These are phyloP conservation scores for Sporothrix sp. DNA, from an alignment of 2,329 filamentous ascomycete species.

Conservation along the genomic window DNA sequence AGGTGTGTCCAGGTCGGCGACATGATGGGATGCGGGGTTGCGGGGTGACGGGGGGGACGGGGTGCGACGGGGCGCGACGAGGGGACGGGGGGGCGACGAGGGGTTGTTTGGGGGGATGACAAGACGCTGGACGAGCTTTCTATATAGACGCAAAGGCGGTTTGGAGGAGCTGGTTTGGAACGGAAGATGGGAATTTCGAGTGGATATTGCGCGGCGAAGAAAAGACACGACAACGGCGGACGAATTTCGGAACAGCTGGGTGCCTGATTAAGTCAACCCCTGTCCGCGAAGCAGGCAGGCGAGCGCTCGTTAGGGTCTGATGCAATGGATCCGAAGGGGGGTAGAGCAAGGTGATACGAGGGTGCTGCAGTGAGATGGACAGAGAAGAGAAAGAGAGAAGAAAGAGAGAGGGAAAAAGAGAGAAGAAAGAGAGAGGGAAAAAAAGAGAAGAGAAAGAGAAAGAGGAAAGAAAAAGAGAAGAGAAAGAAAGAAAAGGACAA, in stretches of 20 bases:
- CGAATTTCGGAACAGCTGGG: background rate
- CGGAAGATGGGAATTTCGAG: background rate
- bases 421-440: background rate
- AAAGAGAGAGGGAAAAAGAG: background rate
- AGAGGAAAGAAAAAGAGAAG: too few relatives aligned
- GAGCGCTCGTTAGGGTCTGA: background rate
- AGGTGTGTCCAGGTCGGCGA: slow-evolving; percentile 28
- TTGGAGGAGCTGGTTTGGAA: background rate
- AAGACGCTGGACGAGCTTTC: background rate
- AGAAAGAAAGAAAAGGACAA: too few relatives aligned
- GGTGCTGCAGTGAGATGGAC: slow-evolving; percentile 5
- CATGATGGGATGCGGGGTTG: slow-evolving; percentile 9
- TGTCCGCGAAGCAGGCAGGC: too few relatives aligned
- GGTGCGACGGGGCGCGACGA: background rate
- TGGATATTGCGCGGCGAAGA: too few relatives aligned
- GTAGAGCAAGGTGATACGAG: background rate
- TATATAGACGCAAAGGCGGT: background rate
- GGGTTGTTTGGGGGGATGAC: too few relatives aligned
- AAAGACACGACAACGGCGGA: too few relatives aligned
- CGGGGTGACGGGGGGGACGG: background rate
- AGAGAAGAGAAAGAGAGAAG: background rate
- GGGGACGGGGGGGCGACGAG: background rate
- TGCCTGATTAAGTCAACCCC: background rate
- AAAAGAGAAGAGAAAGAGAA: background rate
- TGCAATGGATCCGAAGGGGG: background rate